Base-by-base conservation (phyloP, 2,329 filamentous ascomycete genomes). In the Ceratocystis papillata region DNA sequence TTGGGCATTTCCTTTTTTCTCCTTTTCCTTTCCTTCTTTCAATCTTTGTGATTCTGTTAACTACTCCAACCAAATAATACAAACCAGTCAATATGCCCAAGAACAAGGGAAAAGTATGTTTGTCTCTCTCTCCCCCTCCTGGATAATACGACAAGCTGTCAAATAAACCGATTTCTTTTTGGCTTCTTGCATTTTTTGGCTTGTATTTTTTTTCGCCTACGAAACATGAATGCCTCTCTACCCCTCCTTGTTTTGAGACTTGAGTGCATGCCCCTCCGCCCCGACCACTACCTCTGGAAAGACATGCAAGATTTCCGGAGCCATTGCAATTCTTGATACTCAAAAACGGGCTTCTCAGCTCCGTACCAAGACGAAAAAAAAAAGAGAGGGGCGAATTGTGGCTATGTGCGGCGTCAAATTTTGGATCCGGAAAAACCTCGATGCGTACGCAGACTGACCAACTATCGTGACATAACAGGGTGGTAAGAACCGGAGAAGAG, bases 401-500 rank as follows among this genome's bases (percentile, higher is more conserved):
- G 41, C 30, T 17, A 17, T 64, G 12, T 37, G 44, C 46, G 15
- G 12, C 53, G 28, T 20, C 15, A 33, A 8, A 33, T 17, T 59
- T 59, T 59, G 53, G 28, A 17, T n/a, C 3, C 25, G 2, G 20
- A 28, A 41, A 20, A 8, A 30, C 53, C 53, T 53, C n/a, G 22
- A 41, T 41, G 10, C 37, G 37, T 41, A 41, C 37, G 20, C 50
- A 41, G 20, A 22, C 55, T 5, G 50, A 25, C 64, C 53, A 28
- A 15, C 53, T 62, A 44, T 45, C 28, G 30, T 64, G n/a, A 37
- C 12, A 25, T 65, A 73, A 83, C 73, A 94, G 90, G 93, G 93
- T 78, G 93, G 93, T 81, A 97, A 97, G 85, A 97, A 97, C 81
- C 83, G 93, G 79, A 88, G 93, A 85, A 86, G 94, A 81, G 93